Base-by-base conservation (phyloP, 2,329 filamentous ascomycete species). In the Graphium sp. region DNA sequence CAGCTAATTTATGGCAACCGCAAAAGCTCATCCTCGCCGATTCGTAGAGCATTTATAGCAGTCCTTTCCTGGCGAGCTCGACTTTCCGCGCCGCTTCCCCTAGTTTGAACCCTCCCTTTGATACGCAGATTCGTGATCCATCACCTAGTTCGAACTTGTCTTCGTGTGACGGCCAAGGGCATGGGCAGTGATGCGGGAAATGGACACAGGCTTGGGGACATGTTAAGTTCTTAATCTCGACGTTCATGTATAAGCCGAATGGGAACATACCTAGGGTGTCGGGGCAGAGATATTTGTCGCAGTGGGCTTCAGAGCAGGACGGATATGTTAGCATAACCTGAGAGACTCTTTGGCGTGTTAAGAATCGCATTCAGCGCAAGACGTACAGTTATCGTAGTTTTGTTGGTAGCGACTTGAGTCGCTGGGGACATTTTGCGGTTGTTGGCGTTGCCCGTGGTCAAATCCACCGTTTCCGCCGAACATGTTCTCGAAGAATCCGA, bases 401-500 rank as follows among this genome's bases (percentile, higher is more conserved):
- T 67, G 56, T 42, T 73, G 74, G 50, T 94, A 95, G 60, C 80
- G 77, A 15, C 60, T 57, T 10, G 81, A 78, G 53, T 95, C 87
- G 44, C 81, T 91, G 3, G 81, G 68, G 17, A 79, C 81, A 49
- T 94, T 89, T 43, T 82, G 76, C 16, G 70, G 69, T 39, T 74
- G 62, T 32, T 70, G 66, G 25, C 57, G 49, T 26, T 66, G 53
- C 38, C 71, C 65, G 32, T 68, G 60, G 9, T 60, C 55, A 8
- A 49, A 45, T 25, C 48, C 49, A 35, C 55, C 55, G 34, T 62
- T 61, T 39, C 69, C 69, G 41, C 72, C 66, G 50, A 98, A 95
- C 82, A 95, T 93, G 44, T 95, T 83, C 50, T 94, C 85, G 56
- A 95, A 98, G 67, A 98, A 93, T 47, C 82, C 78, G 52, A 95